Conservation (phyloP, 164 flowering plant genomes). For the Brasenia schreberi region DNA sequence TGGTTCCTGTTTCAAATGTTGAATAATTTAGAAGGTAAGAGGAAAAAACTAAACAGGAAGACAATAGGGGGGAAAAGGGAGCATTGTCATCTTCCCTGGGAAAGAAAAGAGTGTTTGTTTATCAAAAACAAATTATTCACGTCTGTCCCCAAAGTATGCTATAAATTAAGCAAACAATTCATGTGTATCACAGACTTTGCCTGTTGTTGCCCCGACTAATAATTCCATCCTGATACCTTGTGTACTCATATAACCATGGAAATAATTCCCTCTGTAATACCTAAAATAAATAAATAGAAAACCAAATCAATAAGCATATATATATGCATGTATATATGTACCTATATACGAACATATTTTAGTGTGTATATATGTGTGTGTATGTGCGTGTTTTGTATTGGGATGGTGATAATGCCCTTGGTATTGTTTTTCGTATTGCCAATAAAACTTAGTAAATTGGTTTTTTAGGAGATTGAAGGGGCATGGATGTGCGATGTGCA, state of each 20-base stretch:
- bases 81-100: not conserved
- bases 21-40: no score
- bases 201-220: not conserved
- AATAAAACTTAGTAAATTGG: no score
- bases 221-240: not conserved
- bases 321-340: no score
- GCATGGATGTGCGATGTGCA: no score
- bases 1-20: no score
- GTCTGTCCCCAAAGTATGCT: not conserved
- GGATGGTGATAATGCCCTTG: not conserved
- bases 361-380: no score
- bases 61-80: not conserved
- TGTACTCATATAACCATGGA: not conserved
- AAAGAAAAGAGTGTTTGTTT: not conserved
- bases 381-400: not conserved
- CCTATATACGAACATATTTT: not conserved
- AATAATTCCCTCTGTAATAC: not conserved
- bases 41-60: not conserved
- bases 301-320: not conserved
- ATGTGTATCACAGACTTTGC: not conserved
- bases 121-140: not conserved
- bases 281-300: no score
- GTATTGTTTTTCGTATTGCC: no score
- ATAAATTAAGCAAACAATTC: not conserved
- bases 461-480: no score